Base-by-base conservation (phyloP, 352 stramenopile species). In the Pythium dissimile region DNA sequence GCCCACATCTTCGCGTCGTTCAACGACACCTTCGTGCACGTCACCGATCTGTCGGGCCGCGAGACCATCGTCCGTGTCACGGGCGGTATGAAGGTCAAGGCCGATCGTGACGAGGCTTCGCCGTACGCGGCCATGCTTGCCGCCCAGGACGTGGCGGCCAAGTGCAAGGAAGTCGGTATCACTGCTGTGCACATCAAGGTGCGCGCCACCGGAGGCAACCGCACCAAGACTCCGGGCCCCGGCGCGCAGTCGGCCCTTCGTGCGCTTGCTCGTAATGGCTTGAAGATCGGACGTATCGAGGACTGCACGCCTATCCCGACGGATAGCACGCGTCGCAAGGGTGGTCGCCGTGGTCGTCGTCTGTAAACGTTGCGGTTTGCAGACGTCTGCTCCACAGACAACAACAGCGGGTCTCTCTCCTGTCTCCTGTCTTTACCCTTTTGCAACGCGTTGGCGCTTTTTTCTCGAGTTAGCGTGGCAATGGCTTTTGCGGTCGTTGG, bases 121-220 rank as follows among this genome's bases (percentile, higher is more conserved):
- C 97, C 97, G 16, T 99, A 99, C 84, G 97, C 97, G 64, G 97
- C 97, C 49, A 99, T 99, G 97, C 94, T 99, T 94, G 97, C 97
- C 77, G 97, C 97, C 15, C 97, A 99, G 84, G 97, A 99, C 72
- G 97, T 99, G 44, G 97, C 97, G 37, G 97, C 88, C 42, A 92
- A 95, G 67, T 96, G 85, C 77, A 98, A 98, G 84, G 96, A 99
- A 64, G 86, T 99, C 32, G 97, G 97, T 75, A 96, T 99, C 76
- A 99, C 97, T 62, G 97, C 97, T 73, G 85, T 99, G 66, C 97
- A 99, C 84, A 99, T 99, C 76, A 99, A 99, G 91, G 97, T 99
- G 73, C 93, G 97, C 71, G 97, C 97, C 70, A 99, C 97, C 50
- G 97, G 97, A 71, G 97, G 97, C 64, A 99, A 98, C 89, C 97